These are phyloP conservation scores for Elaphomyces granulatus DNA, from an alignment of 495 filamentous ascomycete species.

Conservation along the genomic window DNA sequence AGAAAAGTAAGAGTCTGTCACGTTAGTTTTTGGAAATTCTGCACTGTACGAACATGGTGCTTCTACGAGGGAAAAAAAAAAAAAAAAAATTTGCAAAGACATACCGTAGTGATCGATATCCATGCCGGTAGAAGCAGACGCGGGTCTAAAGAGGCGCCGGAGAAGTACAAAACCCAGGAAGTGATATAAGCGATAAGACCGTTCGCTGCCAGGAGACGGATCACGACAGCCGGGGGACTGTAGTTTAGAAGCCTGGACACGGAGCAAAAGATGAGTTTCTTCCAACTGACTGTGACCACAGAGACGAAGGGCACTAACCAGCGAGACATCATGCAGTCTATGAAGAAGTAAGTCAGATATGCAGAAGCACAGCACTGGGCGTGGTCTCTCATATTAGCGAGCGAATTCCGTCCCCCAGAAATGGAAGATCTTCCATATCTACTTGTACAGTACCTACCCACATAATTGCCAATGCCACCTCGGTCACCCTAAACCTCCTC, in stretches of 20 bases:
- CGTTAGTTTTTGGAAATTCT: neutral
- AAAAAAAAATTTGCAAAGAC: conserved; percentile 5
- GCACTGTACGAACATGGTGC: neutral
- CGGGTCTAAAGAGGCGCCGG: conserved; percentile 58
- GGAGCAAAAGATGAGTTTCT: neutral
- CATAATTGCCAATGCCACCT: conserved; percentile 65
- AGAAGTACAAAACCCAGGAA: conserved; percentile 63
- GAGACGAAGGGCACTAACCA: conserved; percentile 39
- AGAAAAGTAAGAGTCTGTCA: conserved; percentile 57
- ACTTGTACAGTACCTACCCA: conserved; percentile 72
- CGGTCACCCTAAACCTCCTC: conserved; percentile 50
- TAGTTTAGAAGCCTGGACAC: conserved; percentile 63
- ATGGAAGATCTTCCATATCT: too few species aligned
- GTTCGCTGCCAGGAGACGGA: conserved; percentile 68
- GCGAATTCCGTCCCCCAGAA: too few species aligned
- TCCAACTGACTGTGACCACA: neutral
- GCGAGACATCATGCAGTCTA: conserved; percentile 83
- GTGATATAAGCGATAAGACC: conserved; percentile 69
- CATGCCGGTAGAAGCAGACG: conserved; percentile 71
- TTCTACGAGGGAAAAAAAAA: neutral
- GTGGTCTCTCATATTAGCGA: neutral
- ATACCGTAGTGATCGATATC: conserved; percentile 69
- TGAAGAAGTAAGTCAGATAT: conserved; percentile 81
- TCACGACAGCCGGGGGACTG: conserved; percentile 69
- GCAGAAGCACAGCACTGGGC: conserved; percentile 63